Evolutionary conservation across 768 basidiomycete species (phyloP), one percentile per base, ranked within the genome.

Genomic region (Neoboletus magnificus): DNA sequence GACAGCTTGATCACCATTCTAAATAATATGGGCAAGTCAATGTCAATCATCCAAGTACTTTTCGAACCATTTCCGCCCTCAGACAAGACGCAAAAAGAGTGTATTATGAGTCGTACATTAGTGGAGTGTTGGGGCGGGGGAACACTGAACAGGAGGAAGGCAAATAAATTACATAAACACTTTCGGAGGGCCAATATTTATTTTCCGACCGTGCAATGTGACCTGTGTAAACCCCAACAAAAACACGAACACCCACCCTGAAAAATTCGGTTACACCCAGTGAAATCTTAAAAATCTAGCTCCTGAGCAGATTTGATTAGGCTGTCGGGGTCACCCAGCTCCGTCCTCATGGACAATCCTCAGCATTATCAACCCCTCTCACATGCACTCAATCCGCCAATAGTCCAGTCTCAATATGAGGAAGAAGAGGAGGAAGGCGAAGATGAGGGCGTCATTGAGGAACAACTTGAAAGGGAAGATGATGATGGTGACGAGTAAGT

Each of bases 361-460:
- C 87, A 89, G 68, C 86, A 86, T 59, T 88, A 91, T 73, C 87
- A 89, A 58, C 86, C 89, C 27, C 79, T 91, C 62, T 91, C 88
- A 52, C 85, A 89, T 76, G 89, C 89, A 41, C 77, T 91, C 37
- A 76, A 87, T 68, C 85, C 84, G 0, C 85, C 73, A 29, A 65
- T 72, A 54, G 58, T 66, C 27, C 72, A 62, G 39, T 68, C 65
- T 3, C 58, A 74, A 69, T 66, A 71, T 68, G 77, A 83, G 56
- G 76, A 82, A 51, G 81, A 85, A 50, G 82, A 85, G 35, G 83
- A 82, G 53, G 82, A 88, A 41, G 86, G 88, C n/a, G 87, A 85
- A 12, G 89, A 89, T 50, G 87, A 87, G 56, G 85, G 83, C n/a
- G 72, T 79, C 48, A 84, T 85, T 0, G 89, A 87, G 70, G 83